Evolutionary conservation across 2,329 filamentous ascomycete genomes (phyloP), one percentile per base, ranked within the genome.

Genomic region (Nakataea oryzae): DNA sequence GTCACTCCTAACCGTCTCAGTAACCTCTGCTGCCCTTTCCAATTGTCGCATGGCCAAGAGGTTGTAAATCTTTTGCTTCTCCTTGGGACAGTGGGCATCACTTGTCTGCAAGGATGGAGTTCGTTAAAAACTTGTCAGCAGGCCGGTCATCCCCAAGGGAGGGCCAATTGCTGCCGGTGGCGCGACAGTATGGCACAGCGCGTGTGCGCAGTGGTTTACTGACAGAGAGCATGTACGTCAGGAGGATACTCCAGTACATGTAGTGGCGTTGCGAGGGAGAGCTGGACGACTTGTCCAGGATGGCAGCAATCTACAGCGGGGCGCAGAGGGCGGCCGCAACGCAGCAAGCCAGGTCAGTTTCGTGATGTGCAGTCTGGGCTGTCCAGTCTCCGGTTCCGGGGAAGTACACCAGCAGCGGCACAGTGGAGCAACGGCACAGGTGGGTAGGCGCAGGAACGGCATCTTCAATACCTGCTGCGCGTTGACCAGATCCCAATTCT

Each of bases 231-330:
- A 84, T 67, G 64, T 81, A 79, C 0, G 81, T 84, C 21, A 81
- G 74, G 26, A 77, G 72, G 65, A 85, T 83, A 64, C 81, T 84
- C 76, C 78, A 82, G 64, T 83, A 84, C 69, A 83, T 73, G 62
- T 78, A 80, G 2, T 72, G 72, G 32, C 78, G 73, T 27, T 84
- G 80, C 30, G 74, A 71, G 0, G 78, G 74, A 28, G 55, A 27
- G 21, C 76, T 74, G 2, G 79, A 73, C 59, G 78, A 78, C 67
- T 79, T 79, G 64, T 84, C 82, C 29, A 84, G 67, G 0, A 78
- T 76, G 1, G 79, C 79, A 0, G 82, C 79, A 67, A 86, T 85
- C 81, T 85, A 41, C 21, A 50, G n/a, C n/a, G n/a, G n/a, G n/a
- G n/a, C n/a, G n/a, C n/a, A n/a, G n/a, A n/a, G 41, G 7, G 11